Evolutionary conservation across 2,329 filamentous ascomycete species (phyloP), one percentile per base, ranked within the genome.

Genomic region (Colletotrichum neosansevieriae): DNA sequence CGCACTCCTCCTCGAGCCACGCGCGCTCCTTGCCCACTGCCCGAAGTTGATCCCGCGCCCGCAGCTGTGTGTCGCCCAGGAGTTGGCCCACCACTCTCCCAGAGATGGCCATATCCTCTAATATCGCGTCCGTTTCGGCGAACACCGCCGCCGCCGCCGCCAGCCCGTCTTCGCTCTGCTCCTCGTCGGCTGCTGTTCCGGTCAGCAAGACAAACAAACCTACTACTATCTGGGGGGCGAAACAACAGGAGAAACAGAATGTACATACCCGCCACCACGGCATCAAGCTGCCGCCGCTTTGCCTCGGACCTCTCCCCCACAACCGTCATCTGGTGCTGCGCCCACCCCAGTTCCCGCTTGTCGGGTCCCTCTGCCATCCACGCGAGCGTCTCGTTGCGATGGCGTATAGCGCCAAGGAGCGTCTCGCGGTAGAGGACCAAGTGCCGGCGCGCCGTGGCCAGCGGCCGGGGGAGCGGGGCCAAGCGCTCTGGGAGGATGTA

Each of bases 381-480:
- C 44, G n/a, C 44, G 44, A n/a, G 44, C 44, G 44, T 47, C 17
- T 47, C 44, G 17, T 47, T 47, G 44, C 44, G 44, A 47, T 47
- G 44, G 44, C 44, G 17, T 47, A n/a, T 19, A 10, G 17, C 44
- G 6, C 44, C n/a, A 11, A 47, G 17, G 44, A 47, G 44, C 44
- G n/a, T 47, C 17, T n/a, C 44, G 44, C 21, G 44, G 44, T 47
- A 47, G 44, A n/a, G 13, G 44, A 47, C 17, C 17, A 47, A 47
- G n/a, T 21, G 44, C 44, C 10, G 44, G 44, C 44, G 44, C 44
- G 44, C 44, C 6, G 17, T 12, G 44, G 44, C 44, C 44, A 47
- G 44, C 17, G 44, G 44, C 44, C n/a, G 15, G 17, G 44, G 44
- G 44, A 47, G 44, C 44, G 44, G 44, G 44, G 13, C 15, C 44